Percentiles rank a stretch among this genome's conserved stretches.
Evolutionary conservation across 2,329 filamentous ascomycete species (phyloP).

Genomic region (Zymoseptoria ardabiliae): DNA sequence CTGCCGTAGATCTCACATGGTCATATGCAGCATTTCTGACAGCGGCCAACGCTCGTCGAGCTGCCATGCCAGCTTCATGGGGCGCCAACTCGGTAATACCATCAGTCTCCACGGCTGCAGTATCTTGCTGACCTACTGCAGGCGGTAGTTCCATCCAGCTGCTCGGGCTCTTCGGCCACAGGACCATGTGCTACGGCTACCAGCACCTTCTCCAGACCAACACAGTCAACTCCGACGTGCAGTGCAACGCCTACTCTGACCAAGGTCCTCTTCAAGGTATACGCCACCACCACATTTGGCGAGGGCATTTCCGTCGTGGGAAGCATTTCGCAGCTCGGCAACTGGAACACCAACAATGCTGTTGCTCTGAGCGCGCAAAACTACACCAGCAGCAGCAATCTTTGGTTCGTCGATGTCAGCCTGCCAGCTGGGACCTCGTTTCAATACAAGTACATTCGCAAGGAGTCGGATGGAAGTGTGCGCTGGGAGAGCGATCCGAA

Average conservation of each 20-base stretch:
- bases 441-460: slow-evolving; percentile 62
- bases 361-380: slow-evolving; percentile 49
- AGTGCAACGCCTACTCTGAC: slow-evolving; percentile 18
- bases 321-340: slow-evolving; percentile 50
- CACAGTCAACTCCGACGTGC: slow-evolving; percentile 16
- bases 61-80: slow-evolving; percentile 52
- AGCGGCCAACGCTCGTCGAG: slow-evolving; percentile 50
- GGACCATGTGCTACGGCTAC: slow-evolving; percentile 25
- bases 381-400: slow-evolving; percentile 52
- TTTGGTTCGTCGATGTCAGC: slow-evolving; percentile 51
- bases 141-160: slow-evolving; percentile 18
- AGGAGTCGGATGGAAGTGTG: slow-evolving; percentile 46
- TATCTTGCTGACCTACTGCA: not conserved
- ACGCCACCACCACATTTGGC: slow-evolving; percentile 46
- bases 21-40: slow-evolving; percentile 65
- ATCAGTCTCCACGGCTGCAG: no score
- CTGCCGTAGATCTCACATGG: slow-evolving; percentile 64
- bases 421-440: slow-evolving; percentile 50
- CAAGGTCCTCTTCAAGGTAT: slow-evolving; percentile 37
- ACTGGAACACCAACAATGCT: slow-evolving; percentile 49
- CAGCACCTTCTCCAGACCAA: slow-evolving; percentile 20
- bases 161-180: slow-evolving; percentile 20
- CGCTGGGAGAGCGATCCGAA: slow-evolving; percentile 49
- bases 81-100: slow-evolving; percentile 18
- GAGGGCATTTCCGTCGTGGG: slow-evolving; percentile 62